Percentiles rank a stretch among this genome's conserved stretches.
Evolutionary conservation across 2,329 filamentous ascomycete genomes (phyloP).

Genomic region (Fusarium foetens): DNA sequence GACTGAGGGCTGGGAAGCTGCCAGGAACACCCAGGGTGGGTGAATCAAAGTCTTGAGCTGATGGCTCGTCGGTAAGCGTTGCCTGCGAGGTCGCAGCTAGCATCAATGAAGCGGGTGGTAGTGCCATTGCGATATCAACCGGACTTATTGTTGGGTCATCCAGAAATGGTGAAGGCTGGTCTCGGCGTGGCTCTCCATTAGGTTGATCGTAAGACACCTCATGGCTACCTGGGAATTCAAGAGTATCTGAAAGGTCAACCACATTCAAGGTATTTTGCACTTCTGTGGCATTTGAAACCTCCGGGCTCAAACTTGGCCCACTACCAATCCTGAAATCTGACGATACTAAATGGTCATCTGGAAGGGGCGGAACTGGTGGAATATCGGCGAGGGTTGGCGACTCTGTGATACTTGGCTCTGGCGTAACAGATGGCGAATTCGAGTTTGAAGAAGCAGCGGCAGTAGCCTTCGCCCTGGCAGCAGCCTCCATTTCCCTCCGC

Average conservation of each 20-base stretch:
- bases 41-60: conserved; percentile 60
- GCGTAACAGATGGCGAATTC: conserved; percentile 24
- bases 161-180: conserved; percentile 28
- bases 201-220: conserved; percentile 16
- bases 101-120: conserved; percentile 39
- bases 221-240: conserved; percentile 12
- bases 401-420: conserved; percentile 28
- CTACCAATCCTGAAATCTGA: conserved; percentile 1
- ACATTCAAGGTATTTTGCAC: conserved; percentile 29
- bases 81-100: conserved; percentile 22
- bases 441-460: conserved; percentile 31
- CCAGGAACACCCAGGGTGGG: conserved; percentile 75
- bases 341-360: conserved; percentile 16
- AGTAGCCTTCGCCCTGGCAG: conserved; percentile 55
- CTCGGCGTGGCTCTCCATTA: conserved; percentile 15
- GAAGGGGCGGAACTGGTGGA: conserved; percentile 39
- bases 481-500: conserved; percentile 61
- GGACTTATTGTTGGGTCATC: conserved; percentile 37
- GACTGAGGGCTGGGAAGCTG: conserved; percentile 61
- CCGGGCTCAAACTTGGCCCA: conserved; percentile 1
- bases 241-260: conserved; percentile 18
- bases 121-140: conserved; percentile 36
- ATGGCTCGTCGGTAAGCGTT: conserved; percentile 16
- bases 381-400: conserved; percentile 27
- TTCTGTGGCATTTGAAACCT: conserved; percentile 12